These are phyloP conservation scores for Cytospora piceicola DNA, from an alignment of 2,329 filamentous ascomycete species.

Conservation along the genomic window DNA sequence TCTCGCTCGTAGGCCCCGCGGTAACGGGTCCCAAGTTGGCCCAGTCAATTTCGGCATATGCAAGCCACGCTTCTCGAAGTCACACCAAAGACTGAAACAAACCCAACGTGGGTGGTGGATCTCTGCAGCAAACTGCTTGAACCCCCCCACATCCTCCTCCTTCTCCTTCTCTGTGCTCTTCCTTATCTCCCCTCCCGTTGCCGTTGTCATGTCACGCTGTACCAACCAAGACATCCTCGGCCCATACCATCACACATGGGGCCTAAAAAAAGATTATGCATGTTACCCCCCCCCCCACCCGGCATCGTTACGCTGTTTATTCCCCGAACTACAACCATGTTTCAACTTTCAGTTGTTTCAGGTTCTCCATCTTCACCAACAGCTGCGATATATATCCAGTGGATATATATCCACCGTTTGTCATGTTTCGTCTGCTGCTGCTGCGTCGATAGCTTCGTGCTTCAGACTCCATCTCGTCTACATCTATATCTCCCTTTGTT, in stretches of 20 bases:
- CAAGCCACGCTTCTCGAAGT: slow-evolving; percentile 14
- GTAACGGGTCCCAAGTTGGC: background rate
- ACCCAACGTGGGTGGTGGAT: slow-evolving; percentile 5
- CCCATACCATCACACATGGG: slow-evolving; percentile 17
- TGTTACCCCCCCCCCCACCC: too few relatives aligned
- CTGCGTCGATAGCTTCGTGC: slow-evolving; percentile 4
- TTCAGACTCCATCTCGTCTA: background rate
- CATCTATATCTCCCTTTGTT: background rate
- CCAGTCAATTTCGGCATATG: slow-evolving; percentile 1
- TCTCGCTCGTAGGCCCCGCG: slow-evolving; percentile 4
- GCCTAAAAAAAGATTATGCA: slow-evolving; percentile 23
- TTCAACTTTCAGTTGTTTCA: slow-evolving; percentile 32
- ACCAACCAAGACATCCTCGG: background rate
- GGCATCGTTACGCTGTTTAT: slow-evolving; percentile 25
- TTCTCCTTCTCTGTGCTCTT: background rate
- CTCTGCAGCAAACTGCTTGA: background rate
- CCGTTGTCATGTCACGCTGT: too few relatives aligned
- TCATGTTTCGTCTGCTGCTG: background rate
- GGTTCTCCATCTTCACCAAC: slow-evolving; percentile 32
- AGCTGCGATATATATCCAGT: slow-evolving; percentile 22
- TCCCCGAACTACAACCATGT: slow-evolving; percentile 33
- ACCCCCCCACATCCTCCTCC: background rate
- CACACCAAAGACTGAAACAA: slow-evolving; percentile 13
- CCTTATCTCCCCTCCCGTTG: background rate
- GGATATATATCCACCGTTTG: background rate